A percentile compares a stretch with the other conserved stretches of the same genome.
phyloP scores from a whole-genome alignment of 805 yeast genomes.

The Candida berthetii region DNA sequence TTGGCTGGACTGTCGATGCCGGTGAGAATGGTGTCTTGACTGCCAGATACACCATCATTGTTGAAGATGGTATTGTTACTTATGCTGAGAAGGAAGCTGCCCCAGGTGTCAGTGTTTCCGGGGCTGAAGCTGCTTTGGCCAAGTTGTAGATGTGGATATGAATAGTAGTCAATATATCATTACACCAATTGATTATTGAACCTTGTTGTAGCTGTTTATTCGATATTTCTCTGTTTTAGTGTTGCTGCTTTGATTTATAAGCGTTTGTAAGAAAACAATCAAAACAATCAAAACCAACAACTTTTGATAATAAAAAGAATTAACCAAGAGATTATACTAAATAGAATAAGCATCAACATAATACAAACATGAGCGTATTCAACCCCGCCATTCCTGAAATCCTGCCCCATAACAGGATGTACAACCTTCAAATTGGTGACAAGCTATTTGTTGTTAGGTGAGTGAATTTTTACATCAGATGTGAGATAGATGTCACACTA shows the following conservation, averaged over 20 bases:
- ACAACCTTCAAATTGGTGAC: conserved; percentile 64
- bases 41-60: conserved; percentile 66
- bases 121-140: conserved; percentile 22
- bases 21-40: conserved; percentile 54
- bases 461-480: background rate
- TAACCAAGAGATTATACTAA: no score
- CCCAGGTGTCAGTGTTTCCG: conserved; percentile 18
- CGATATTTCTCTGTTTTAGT: no score
- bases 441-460: conserved; percentile 41
- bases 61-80: conserved; percentile 48
- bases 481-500: background rate
- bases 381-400: conserved; percentile 41
- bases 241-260: no score
- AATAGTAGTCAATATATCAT: no score
- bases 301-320: background rate
- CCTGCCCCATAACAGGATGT: conserved; percentile 67
- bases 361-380: background rate
- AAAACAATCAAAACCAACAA: background rate
- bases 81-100: conserved; percentile 34
- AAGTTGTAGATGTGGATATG: conserved; percentile 11
- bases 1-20: conserved; percentile 55
- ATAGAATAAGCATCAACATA: no score
- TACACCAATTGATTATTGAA: no score
- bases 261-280: no score
- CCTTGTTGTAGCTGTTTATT: no score